These are phyloP conservation scores for Saccharomyces eubayanus DNA, from an alignment of 805 yeast genomes.

Conservation along the genomic window DNA sequence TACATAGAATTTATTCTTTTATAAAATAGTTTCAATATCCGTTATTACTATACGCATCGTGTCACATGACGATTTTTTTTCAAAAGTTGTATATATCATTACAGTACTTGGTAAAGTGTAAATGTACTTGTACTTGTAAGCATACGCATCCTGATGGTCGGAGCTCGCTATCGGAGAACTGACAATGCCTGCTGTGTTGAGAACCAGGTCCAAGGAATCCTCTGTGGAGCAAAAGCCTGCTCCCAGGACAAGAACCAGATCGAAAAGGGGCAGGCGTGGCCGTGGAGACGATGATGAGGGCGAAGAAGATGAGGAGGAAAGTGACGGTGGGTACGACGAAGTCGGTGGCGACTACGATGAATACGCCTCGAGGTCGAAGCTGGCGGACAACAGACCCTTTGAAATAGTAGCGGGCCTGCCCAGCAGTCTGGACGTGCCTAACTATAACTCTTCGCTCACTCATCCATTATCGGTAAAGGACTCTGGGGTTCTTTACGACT, in stretches of 20 bases:
- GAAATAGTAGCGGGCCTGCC: conserved; percentile 61
- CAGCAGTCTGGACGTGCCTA: conserved; percentile 51
- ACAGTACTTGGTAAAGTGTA: too few species aligned
- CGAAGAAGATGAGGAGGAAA: conserved; percentile 9
- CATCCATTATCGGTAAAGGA: conserved; percentile 65
- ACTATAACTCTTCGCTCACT: conserved; percentile 43
- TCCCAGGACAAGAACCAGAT: conserved; percentile 1
- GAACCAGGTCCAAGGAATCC: conserved; percentile 6
- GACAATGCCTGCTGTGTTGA: conserved; percentile 9
- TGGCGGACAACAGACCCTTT: conserved; percentile 40
- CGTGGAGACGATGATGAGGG: conserved; percentile 15
- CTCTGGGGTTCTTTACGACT: conserved; percentile 60
- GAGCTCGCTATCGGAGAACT: background rate
- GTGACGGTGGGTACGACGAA: conserved; percentile 3
- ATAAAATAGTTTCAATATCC: background rate
- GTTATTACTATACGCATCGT: background rate
- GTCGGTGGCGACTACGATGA: conserved; percentile 3
- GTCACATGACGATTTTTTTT: background rate
- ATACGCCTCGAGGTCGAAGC: conserved; percentile 10
- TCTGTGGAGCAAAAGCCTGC: conserved; percentile 2
- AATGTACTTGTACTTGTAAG: background rate
- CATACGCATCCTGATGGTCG: background rate
- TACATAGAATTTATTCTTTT: background rate
- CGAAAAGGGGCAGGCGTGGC: conserved; percentile 10
- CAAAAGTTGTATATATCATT: background rate